Evolutionary conservation across 148 eudicot species (phyloP).

Genomic region (Rhododendron vialii): DNA sequence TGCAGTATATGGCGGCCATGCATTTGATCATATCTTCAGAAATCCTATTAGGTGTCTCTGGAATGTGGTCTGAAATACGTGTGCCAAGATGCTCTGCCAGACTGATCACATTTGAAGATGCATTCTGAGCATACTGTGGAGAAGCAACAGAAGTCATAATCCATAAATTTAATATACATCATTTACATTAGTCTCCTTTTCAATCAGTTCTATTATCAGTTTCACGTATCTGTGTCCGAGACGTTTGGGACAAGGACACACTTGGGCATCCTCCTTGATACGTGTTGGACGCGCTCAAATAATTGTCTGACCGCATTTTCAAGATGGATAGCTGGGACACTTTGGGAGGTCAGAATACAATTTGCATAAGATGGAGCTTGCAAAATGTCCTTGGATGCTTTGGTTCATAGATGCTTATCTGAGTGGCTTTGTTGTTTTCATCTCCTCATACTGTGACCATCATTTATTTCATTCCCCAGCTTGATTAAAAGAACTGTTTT

Average conservation of each 20-base stretch:
- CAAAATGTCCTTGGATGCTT: not conserved
- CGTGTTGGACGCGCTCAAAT: not conserved
- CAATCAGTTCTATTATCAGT: not conserved
- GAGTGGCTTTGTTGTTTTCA: not conserved
- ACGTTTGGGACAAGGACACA: not conserved
- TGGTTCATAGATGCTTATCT: not conserved
- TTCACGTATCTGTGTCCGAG: not conserved
- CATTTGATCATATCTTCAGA: constrained; percentile 94
- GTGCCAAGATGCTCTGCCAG: constrained; percentile 95
- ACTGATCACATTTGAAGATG: constrained; percentile 66
- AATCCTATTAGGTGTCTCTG: constrained; percentile 78
- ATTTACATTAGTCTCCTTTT: not conserved
- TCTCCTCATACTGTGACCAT: not conserved
- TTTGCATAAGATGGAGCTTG: not conserved
- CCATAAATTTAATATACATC: not conserved
- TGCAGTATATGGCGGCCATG: constrained; percentile 83
- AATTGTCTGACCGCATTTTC: not conserved
- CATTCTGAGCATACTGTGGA: constrained; percentile 63
- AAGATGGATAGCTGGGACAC: not conserved
- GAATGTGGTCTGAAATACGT: constrained; percentile 73
- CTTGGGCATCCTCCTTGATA: not conserved
- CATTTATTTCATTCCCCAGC: not conserved
- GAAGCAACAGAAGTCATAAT: constrained; percentile 11
- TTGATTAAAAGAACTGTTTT: not conserved
- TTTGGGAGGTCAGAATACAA: not conserved